Conservation (phyloP, 208 protist genomes). For the Acanthamoeba triangularis region DNA sequence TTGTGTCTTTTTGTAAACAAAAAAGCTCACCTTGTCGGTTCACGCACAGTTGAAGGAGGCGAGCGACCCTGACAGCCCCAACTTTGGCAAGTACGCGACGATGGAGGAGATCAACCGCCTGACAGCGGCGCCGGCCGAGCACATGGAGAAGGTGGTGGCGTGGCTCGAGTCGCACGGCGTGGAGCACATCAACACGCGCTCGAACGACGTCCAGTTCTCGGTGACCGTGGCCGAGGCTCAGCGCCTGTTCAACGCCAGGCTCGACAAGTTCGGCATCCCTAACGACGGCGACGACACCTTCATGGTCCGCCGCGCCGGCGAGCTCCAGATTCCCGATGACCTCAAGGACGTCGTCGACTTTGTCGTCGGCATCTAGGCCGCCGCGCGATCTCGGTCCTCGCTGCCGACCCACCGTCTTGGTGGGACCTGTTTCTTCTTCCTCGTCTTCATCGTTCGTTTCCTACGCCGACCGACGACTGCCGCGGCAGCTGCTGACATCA, state of each 20-base stretch:
- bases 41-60: constrained; percentile 3
- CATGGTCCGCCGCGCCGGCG: constrained; percentile 43
- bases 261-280: constrained; percentile 58
- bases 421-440: neutral
- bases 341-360: constrained; percentile 61
- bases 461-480: neutral
- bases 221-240: constrained; percentile 59
- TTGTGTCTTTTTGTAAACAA: neutral
- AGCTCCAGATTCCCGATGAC: constrained; percentile 58
- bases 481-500: neutral
- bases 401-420: neutral
- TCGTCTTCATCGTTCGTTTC: neutral
- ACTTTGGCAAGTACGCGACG: constrained; percentile 47
- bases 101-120: constrained; percentile 56
- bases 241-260: constrained; percentile 39
- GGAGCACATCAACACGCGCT: constrained; percentile 21
- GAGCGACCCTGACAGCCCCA: constrained; percentile 63
- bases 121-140: neutral
- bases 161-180: constrained; percentile 45
- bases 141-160: constrained; percentile 44
- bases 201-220: constrained; percentile 37
- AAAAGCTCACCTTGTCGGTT: neutral
- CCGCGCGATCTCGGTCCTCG: neutral
- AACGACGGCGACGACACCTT: constrained; percentile 43
- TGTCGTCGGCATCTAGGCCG: constrained; percentile 11